Percentiles rank a stretch among this genome's conserved stretches.
These are phyloP conservation scores for Trametes maxima DNA, from an alignment of 768 basidiomycete genomes.

Conservation along the genomic window DNA sequence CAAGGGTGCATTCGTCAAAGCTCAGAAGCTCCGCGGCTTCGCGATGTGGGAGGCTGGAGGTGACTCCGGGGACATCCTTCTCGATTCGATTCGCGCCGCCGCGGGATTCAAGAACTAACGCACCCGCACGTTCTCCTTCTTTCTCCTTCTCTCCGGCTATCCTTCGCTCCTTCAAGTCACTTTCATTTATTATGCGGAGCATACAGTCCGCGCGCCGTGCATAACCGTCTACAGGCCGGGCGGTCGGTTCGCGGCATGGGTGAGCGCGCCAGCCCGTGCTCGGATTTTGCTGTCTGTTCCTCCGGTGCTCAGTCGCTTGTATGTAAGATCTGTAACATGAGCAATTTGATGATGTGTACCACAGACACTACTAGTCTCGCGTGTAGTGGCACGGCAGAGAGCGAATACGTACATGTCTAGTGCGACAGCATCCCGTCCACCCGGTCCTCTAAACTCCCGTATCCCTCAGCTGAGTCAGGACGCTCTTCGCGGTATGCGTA, in stretches of 20 bases:
- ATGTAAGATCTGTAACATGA: no score
- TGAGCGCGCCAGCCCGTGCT: no score
- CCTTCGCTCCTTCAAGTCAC: neutral
- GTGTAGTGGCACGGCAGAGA: no score
- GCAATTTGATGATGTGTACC: no score
- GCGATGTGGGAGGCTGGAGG: slow-evolving; percentile 74
- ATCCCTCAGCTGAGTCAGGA: no score
- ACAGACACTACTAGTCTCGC: no score
- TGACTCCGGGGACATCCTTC: slow-evolving; percentile 60
- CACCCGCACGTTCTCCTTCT: neutral
- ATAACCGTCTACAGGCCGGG: neutral
- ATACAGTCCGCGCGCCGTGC: neutral
- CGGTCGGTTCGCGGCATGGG: neutral
- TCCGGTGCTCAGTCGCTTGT: no score
- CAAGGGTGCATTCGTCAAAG: slow-evolving; percentile 64
- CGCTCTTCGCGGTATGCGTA: no score
- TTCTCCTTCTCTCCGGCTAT: neutral
- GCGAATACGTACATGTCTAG: no score
- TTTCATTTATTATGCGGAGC: neutral
- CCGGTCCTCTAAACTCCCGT: no score
- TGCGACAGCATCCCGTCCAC: no score
- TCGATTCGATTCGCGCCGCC: slow-evolving; percentile 53
- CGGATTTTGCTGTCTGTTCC: no score
- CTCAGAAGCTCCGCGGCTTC: slow-evolving; percentile 61
- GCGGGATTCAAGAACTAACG: slow-evolving; percentile 21